Evolutionary conservation across 257 asterid genomes (phyloP).

Genomic region (Pogostemon cablin): DNA sequence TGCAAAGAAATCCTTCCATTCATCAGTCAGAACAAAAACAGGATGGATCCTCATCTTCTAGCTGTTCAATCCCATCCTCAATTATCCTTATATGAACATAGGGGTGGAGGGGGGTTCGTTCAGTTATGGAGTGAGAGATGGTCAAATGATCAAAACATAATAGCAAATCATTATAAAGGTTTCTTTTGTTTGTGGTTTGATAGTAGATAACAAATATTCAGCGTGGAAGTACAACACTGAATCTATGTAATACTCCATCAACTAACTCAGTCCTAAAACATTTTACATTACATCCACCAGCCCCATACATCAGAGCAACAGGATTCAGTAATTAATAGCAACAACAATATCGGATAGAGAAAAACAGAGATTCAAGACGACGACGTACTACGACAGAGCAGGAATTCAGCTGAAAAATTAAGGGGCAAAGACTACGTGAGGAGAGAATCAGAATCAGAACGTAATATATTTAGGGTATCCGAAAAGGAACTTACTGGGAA

Average conservation of each 20-base stretch:
- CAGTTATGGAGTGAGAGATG: neutral
- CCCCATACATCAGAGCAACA: neutral
- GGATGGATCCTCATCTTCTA: constrained; percentile 60
- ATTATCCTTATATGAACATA: constrained; percentile 32
- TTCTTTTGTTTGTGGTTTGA: no score
- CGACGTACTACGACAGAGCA: neutral
- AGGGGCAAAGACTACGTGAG: neutral
- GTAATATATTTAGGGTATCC: neutral
- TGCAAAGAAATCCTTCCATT: constrained; percentile 90
- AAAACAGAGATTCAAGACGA: neutral
- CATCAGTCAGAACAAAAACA: constrained; percentile 77
- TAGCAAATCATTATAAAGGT: no score
- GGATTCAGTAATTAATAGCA: neutral
- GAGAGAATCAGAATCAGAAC: neutral
- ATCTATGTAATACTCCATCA: neutral
- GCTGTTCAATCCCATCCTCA: constrained; percentile 40
- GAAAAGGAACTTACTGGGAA: constrained; percentile 34
- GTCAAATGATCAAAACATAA: no score
- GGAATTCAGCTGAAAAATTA: neutral
- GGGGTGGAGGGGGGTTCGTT: neutral
- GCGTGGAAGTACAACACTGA: neutral
- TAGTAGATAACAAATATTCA: no score
- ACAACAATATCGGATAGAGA: neutral
- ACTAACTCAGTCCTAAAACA: constrained; percentile 2
- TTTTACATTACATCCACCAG: neutral